A percentile compares a stretch with the other conserved stretches of the same genome.
phyloP scores from a whole-genome alignment of 2,329 filamentous ascomycete genomes.

The Alternaria gansuensis region DNA sequence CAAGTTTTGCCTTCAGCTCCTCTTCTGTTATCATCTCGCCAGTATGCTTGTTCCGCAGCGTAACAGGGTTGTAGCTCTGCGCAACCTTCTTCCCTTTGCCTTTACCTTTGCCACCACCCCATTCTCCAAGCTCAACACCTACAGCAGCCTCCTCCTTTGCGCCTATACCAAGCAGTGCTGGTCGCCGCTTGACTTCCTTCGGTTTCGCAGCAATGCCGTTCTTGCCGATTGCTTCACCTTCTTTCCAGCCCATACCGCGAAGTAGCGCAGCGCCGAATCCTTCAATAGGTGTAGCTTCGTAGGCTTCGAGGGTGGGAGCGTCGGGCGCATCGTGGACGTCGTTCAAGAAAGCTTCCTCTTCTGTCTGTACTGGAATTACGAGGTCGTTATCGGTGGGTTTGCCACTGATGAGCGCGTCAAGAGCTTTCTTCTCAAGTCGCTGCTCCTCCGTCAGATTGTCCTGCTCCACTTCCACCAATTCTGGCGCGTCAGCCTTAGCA shows the following conservation, averaged over 20 bases:
- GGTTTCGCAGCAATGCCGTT: constrained; percentile 60
- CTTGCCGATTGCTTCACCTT: constrained; percentile 67
- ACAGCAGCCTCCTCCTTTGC: constrained; percentile 76
- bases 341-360: constrained; percentile 74
- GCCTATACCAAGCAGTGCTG: constrained; percentile 85
- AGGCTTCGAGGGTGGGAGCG: constrained; percentile 79
- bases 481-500: constrained; percentile 17
- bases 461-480: constrained; percentile 43
- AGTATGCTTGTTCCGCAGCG: constrained; percentile 68
- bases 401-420: constrained; percentile 57
- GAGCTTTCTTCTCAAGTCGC: constrained; percentile 62
- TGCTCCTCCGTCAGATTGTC: constrained; percentile 45
- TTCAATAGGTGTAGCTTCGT: constrained; percentile 88
- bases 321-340: constrained; percentile 78
- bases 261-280: constrained; percentile 92
- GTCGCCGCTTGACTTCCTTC: constrained; percentile 72
- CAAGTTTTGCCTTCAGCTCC: constrained; percentile 63
- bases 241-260: constrained; percentile 95
- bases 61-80: constrained; percentile 68
- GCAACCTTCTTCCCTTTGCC: constrained; percentile 58
- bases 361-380: constrained; percentile 54
- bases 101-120: constrained; percentile 62
- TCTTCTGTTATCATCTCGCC: constrained; percentile 70
- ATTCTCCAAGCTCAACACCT: constrained; percentile 76
- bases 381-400: constrained; percentile 48